A percentile compares a stretch with the other conserved stretches of the same genome.
These are phyloP conservation scores for Trametes pubescens DNA, from an alignment of 1,284 basidiomycete species.

Conservation along the genomic window DNA sequence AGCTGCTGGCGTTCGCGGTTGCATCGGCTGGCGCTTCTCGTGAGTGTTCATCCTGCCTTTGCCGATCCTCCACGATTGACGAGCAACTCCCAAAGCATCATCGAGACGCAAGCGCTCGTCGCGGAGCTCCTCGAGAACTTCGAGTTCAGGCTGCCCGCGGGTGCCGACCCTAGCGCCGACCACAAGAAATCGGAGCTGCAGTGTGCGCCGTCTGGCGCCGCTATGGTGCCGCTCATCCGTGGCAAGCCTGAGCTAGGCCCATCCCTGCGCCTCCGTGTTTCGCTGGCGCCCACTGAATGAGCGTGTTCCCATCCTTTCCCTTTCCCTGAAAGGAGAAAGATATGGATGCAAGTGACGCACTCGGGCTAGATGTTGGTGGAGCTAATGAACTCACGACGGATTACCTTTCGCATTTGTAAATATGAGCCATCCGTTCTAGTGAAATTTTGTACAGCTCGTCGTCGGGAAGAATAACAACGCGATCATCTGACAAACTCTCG, in stretches of 20 bases:
- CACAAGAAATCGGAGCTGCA: constrained; percentile 38
- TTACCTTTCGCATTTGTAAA: no score
- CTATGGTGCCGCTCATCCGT: constrained; percentile 53
- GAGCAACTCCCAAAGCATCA: constrained; percentile 39
- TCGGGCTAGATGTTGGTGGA: no score
- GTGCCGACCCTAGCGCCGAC: constrained; percentile 39
- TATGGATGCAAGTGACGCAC: no score
- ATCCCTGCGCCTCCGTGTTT: constrained; percentile 19
- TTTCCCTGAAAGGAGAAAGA: no score
- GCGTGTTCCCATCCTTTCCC: background rate
- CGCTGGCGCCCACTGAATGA: background rate
- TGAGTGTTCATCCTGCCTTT: constrained; percentile 23
- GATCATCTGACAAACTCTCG: no score
- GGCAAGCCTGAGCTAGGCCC: constrained; percentile 53
- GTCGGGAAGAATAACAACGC: no score
- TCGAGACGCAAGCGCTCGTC: constrained; percentile 60
- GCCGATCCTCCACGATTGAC: background rate
- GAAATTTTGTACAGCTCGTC: no score
- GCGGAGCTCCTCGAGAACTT: constrained; percentile 56
- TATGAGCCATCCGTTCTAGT: no score
- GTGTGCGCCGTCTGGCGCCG: constrained; percentile 49
- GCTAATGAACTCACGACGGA: no score
- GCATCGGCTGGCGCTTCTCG: constrained; percentile 57
- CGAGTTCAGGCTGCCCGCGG: constrained; percentile 49
- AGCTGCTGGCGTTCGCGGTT: constrained; percentile 39